Evolutionary conservation across 164 flowering plant species (phyloP), one percentile per base, ranked within the genome.

Genomic region (Dillenia turbinata): DNA sequence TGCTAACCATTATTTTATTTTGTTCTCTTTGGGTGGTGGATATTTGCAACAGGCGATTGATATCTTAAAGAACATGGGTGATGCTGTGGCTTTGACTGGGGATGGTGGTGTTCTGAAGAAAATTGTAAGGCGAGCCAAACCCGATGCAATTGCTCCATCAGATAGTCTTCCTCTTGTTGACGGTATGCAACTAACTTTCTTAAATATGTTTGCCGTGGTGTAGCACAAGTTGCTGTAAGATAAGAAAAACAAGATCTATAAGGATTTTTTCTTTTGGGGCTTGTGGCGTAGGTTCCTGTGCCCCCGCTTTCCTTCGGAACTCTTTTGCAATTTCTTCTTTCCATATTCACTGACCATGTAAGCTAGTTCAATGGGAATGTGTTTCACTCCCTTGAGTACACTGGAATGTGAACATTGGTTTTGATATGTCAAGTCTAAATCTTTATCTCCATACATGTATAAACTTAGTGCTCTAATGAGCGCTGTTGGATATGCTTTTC

Each of bases 21-120:
- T n/a, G 13, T 0, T 15, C 13, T 45, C n/a, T 54, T 8, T 56
- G 47, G 14, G 24, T n/a, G 19, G 12, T 44, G 9, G 14, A 13
- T 40, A 33, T 33, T 33, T 33, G 40, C 5, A 10, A 10, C 59
- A 64, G 69, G 71, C n/a, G 61, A 12, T 53, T 61, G 47, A 43
- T 49, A 69, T 19, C 49, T 50, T 9, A 65, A 22, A 24, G 71
- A 66, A 59, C 69, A 92, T 92, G 98, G 80, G 84, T 14, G 94
- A 88, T 59, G 57, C 75, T 45, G 64, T 87, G 51, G 92, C 90
- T 78, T 81, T 93, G 63, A 78, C 80, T 60, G 91, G 95, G 19
- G 97, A 94, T 79, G 96, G 95, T 62, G 97, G 98, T 57, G 98
- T 93, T 43, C 24, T 83, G 44, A 93, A 93, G 82, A 79, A 66